A percentile compares a stretch with the other conserved stretches of the same genome.
These are phyloP conservation scores for Aristolochia contorta DNA, from an alignment of 164 flowering plant genomes.

Conservation along the genomic window DNA sequence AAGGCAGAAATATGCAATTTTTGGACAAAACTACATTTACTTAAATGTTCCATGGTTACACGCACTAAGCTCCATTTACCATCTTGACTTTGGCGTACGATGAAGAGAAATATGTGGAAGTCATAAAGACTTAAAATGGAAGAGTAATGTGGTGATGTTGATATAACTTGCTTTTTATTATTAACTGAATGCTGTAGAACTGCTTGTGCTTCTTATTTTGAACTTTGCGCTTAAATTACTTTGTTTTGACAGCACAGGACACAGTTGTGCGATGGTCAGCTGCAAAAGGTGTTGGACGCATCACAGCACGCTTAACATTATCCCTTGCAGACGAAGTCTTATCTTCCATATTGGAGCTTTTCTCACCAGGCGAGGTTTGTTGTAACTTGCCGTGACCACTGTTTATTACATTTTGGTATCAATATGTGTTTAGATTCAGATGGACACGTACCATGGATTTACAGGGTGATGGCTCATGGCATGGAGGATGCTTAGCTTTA, in stretches of 20 bases:
- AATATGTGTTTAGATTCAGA: background rate
- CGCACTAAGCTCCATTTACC: too few species aligned
- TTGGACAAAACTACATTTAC: too few species aligned
- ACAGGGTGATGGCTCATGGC: conserved; percentile 99
- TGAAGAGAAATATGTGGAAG: too few species aligned
- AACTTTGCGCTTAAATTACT: too few species aligned
- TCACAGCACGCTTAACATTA: conserved; percentile 73
- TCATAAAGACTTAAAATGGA: too few species aligned
- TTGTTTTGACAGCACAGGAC: conserved; percentile 39
- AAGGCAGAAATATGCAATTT: too few species aligned
- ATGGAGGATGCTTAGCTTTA: conserved; percentile 95
- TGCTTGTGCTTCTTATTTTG: too few species aligned
- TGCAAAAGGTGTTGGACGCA: conserved; percentile 95
- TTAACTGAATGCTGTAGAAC: too few species aligned
- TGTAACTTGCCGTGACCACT: conserved; percentile 1
- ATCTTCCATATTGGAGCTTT: conserved; percentile 77
- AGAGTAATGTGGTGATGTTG: too few species aligned
- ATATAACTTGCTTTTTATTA: too few species aligned
- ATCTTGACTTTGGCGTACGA: too few species aligned
- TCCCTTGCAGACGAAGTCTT: conserved; percentile 75
- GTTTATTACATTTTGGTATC: background rate
- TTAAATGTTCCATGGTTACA: too few species aligned
- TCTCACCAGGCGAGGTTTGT: conserved; percentile 75
- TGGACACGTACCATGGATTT: background rate
- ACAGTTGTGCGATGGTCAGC: conserved; percentile 99